phyloP scores from a whole-genome alignment of 2,329 filamentous ascomycete species.

The Nakataea oryzae region DNA sequence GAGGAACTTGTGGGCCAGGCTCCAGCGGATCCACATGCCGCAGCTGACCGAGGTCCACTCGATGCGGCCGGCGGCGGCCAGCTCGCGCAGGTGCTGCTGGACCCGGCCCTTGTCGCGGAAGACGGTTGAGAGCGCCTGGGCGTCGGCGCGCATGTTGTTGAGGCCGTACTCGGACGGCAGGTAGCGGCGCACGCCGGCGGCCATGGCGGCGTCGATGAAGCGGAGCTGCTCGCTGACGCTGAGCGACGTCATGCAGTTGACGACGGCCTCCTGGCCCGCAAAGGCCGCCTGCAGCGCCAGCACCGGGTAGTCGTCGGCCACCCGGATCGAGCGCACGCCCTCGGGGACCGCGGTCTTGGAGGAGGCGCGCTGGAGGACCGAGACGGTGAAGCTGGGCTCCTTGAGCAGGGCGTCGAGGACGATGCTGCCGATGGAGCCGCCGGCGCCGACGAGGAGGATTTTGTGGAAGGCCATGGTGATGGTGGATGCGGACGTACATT shows the following conservation, averaged over 20 bases:
- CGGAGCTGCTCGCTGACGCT: conserved; percentile 28
- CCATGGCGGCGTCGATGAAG: conserved; percentile 43
- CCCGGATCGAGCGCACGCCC: conserved; percentile 12
- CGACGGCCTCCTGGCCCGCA: conserved; percentile 15
- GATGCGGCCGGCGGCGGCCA: conserved; percentile 13
- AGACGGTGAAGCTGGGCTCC: conserved; percentile 15
- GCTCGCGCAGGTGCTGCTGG: conserved; percentile 15
- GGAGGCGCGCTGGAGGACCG: conserved; percentile 16
- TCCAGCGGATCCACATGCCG: conserved; percentile 20
- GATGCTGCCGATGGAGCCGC: conserved; percentile 18
- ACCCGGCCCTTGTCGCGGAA: conserved; percentile 18
- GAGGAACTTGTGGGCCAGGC: conserved; percentile 14
- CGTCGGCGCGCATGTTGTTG: conserved; percentile 19
- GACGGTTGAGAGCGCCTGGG: conserved; percentile 13
- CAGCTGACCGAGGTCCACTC: conserved; percentile 19
- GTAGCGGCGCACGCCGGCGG: conserved; percentile 43
- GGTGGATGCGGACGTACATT: too few relatives aligned
- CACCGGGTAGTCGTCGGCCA: conserved; percentile 17
- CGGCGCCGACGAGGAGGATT: conserved; percentile 19
- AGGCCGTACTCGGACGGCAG: conserved; percentile 41
- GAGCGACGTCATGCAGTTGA: conserved; percentile 30
- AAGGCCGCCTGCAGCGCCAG: conserved; percentile 14
- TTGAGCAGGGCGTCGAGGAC: conserved; percentile 16
- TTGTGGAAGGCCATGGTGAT: conserved; percentile 14
- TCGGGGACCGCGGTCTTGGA: conserved; percentile 13